Conservation (phyloP, 306 rosid genomes). For the Cucurbita maxima region DNA sequence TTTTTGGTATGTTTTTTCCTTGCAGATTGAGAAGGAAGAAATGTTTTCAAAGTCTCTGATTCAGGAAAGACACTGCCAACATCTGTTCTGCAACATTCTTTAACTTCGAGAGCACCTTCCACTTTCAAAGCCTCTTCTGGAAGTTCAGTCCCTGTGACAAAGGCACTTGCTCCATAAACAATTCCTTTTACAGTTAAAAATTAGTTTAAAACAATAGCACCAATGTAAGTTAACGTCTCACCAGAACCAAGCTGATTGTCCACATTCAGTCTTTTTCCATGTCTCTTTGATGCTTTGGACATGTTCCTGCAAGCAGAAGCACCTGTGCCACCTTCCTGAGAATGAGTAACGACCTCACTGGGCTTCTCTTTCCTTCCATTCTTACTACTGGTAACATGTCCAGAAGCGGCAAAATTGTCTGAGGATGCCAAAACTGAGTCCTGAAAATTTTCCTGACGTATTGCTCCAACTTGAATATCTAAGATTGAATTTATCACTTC, state of each 20-base stretch:
- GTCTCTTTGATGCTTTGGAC: constrained; percentile 41
- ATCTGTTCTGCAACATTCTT: constrained; percentile 22
- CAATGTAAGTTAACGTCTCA: constrained; percentile 21
- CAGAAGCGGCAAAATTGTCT: constrained; percentile 32
- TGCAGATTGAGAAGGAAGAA: constrained; percentile 25
- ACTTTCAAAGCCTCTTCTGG: constrained; percentile 20
- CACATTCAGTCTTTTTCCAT: constrained; percentile 15
- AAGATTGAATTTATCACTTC: constrained; percentile 74
- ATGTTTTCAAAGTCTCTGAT: constrained; percentile 22
- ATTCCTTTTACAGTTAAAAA: constrained; percentile 26
- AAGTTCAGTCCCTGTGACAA: not conserved
- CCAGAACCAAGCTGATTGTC: constrained; percentile 23
- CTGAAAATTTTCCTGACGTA: constrained; percentile 28
- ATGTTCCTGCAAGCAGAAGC: constrained; percentile 19
- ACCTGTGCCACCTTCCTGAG: constrained; percentile 1
- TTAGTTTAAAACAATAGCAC: constrained; percentile 32
- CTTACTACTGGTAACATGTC: constrained; percentile 10
- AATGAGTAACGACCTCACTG: not conserved
- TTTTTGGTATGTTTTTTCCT: constrained; percentile 44
- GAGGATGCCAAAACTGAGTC: constrained; percentile 29
- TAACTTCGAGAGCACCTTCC: constrained; percentile 15
- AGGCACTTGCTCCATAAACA: constrained; percentile 20
- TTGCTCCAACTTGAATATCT: constrained; percentile 42
- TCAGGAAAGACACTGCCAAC: constrained; percentile 19
- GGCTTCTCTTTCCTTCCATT: constrained; percentile 39